phyloP scores from a whole-genome alignment of 1,139 yeast genomes.

The Suzukiozyma palmioleophila region DNA sequence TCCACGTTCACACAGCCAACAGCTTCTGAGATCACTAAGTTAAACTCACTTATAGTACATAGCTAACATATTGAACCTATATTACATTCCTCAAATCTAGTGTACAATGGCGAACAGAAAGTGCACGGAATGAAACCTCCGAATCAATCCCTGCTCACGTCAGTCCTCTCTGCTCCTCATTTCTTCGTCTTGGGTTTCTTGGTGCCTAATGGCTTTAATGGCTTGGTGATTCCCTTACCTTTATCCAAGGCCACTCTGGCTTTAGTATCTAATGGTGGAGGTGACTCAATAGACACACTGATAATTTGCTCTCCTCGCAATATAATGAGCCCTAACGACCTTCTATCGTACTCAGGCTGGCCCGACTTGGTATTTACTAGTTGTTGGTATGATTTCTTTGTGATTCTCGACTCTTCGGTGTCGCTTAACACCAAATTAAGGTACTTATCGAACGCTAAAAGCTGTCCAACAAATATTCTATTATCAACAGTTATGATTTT shows the following conservation, averaged over 20 bases:
- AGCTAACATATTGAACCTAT: too few relatives aligned
- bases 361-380: slow-evolving; percentile 24
- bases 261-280: slow-evolving; percentile 55
- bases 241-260: slow-evolving; percentile 34
- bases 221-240: slow-evolving; percentile 44
- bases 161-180: slow-evolving; percentile 9
- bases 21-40: too few relatives aligned
- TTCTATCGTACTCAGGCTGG: slow-evolving; percentile 48
- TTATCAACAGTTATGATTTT: slow-evolving; percentile 72
- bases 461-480: slow-evolving; percentile 70
- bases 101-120: too few relatives aligned
- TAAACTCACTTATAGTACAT: too few relatives aligned
- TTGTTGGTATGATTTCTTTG: slow-evolving; percentile 51
- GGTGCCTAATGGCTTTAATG: slow-evolving; percentile 31
- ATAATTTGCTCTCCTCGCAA: slow-evolving; percentile 87
- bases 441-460: slow-evolving; percentile 84
- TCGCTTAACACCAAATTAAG: slow-evolving; percentile 85
- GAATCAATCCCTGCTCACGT: too few relatives aligned
- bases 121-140: too few relatives aligned
- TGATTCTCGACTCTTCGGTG: slow-evolving; percentile 76
- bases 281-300: slow-evolving; percentile 77
- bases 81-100: too few relatives aligned
- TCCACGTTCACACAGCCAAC: too few relatives aligned
- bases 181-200: slow-evolving; percentile 11
- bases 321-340: slow-evolving; percentile 76